phyloP scores from a whole-genome alignment of 805 yeast genomes.

The Hanseniaspora lindneri region DNA sequence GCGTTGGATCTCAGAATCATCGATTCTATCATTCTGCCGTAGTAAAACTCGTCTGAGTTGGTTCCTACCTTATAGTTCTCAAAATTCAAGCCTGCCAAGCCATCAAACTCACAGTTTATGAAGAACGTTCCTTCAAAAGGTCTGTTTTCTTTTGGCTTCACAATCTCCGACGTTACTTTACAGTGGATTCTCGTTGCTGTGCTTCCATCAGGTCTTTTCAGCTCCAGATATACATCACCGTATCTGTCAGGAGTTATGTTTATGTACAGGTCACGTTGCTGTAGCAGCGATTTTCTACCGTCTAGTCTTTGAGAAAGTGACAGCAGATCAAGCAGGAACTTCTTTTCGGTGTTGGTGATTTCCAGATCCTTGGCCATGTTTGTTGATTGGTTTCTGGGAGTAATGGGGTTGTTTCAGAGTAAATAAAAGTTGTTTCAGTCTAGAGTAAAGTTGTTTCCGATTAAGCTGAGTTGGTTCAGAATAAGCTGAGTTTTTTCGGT shows the following conservation, averaged over 20 bases:
- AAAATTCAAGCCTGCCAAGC: constrained; percentile 80
- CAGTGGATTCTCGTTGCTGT: constrained; percentile 35
- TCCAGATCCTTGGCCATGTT: constrained; percentile 52
- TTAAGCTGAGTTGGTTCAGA: too few relatives aligned
- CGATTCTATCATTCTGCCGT: constrained; percentile 76
- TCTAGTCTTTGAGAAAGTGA: constrained; percentile 54
- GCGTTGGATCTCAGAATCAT: constrained; percentile 86
- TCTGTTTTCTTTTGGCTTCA: constrained; percentile 74
- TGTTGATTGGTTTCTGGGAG: neutral
- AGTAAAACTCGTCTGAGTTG: constrained; percentile 62
- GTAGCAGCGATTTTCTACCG: constrained; percentile 48
- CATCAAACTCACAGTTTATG: constrained; percentile 73
- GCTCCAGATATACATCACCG: constrained; percentile 66
- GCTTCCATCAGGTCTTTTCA: constrained; percentile 40
- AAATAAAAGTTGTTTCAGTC: too few relatives aligned
- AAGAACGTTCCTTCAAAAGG: constrained; percentile 87
- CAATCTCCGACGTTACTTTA: constrained; percentile 59
- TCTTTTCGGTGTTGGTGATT: constrained; percentile 50
- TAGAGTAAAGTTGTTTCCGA: too few relatives aligned
- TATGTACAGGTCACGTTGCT: constrained; percentile 56
- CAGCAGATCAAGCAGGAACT: constrained; percentile 51
- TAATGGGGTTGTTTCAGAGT: neutral
- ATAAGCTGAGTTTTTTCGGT: too few relatives aligned
- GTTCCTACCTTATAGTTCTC: constrained; percentile 51
- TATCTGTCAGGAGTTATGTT: constrained; percentile 48